These are phyloP conservation scores for Tanacetum coccineum DNA, from an alignment of 129 eudicot species.

Conservation along the genomic window DNA sequence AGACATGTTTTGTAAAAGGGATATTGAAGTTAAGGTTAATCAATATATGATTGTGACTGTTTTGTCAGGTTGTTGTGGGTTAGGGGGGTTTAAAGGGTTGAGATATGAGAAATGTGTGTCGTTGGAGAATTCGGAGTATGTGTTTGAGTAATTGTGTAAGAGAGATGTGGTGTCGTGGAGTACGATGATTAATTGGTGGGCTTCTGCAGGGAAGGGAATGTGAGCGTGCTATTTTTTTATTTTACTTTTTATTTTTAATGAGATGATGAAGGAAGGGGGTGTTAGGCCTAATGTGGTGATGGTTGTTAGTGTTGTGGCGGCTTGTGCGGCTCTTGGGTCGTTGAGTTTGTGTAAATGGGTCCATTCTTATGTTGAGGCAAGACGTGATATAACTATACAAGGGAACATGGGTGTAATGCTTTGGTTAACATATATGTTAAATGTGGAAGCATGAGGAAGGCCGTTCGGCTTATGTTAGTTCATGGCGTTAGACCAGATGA, in stretches of 20 bases:
- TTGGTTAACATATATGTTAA: conserved; percentile 36
- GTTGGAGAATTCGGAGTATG: conserved; percentile 16
- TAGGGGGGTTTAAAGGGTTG: too few species aligned
- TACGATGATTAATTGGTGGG: conserved; percentile 40
- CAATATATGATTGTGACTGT: too few species aligned
- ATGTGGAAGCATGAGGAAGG: conserved; percentile 34
- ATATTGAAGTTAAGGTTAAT: too few species aligned
- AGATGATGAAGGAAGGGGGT: conserved; percentile 30
- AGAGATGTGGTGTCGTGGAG: conserved; percentile 46
- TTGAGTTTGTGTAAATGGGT: conserved; percentile 30
- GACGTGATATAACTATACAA: conserved; percentile 20
- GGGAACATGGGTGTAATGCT: conserved; percentile 39
- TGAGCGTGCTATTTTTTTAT: conserved; percentile 12
- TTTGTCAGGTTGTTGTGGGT: too few species aligned
- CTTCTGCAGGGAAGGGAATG: conserved; percentile 27
- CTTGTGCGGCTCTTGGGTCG: conserved; percentile 34
- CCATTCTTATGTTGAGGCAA: conserved; percentile 26
- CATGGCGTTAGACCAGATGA: too few species aligned
- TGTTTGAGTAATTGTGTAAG: conserved; percentile 34
- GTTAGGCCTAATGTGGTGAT: conserved; percentile 36
- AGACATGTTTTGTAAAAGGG: too few species aligned
- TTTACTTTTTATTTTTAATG: conserved; percentile 24
- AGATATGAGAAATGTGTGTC: too few species aligned
- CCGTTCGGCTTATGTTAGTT: too few species aligned
- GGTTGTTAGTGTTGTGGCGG: conserved; percentile 28